A percentile compares a stretch with the other conserved stretches of the same genome.
Evolutionary conservation across 768 basidiomycete species (phyloP).

Genomic region (Suillus weaverae): DNA sequence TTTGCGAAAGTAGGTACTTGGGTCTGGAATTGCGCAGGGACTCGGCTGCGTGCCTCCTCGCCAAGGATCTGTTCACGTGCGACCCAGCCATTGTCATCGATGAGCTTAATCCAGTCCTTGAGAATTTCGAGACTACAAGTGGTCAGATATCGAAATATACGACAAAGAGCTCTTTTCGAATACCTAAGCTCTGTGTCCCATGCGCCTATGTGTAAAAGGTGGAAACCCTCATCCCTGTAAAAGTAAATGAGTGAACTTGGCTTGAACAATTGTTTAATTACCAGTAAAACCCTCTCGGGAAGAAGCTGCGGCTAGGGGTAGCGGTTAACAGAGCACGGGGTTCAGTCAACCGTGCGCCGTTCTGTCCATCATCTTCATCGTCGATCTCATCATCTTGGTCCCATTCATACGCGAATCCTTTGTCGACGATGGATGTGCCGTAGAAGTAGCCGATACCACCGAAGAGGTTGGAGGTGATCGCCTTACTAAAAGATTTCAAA

Average conservation of each 20-base stretch:
- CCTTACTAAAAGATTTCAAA: conserved; percentile 77
- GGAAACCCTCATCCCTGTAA: conserved; percentile 94
- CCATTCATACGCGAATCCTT: conserved; percentile 86
- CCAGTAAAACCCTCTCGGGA: conserved; percentile 98
- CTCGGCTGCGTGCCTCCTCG: conserved; percentile 94
- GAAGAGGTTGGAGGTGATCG: conserved; percentile 86
- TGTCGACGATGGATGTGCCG: conserved; percentile 84
- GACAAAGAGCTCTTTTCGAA: not conserved
- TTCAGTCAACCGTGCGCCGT: conserved; percentile 68
- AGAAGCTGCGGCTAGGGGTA: conserved; percentile 95
- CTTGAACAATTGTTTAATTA: conserved; percentile 29
- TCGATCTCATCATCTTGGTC: conserved; percentile 65
- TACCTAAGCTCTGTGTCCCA: conserved; percentile 91
- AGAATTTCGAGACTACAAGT: conserved; percentile 77
- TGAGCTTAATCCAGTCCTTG: conserved; percentile 84
- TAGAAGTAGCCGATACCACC: conserved; percentile 97
- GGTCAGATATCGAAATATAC: not conserved
- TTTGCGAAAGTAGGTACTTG: conserved; percentile 95
- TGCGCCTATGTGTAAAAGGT: conserved; percentile 85
- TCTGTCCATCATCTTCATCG: conserved; percentile 40
- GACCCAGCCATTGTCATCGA: conserved; percentile 95
- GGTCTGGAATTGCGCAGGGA: conserved; percentile 86
- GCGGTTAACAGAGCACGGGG: conserved; percentile 82
- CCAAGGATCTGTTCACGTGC: conserved; percentile 95
- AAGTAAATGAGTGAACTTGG: conserved; percentile 3